phyloP scores from a whole-genome alignment of 176 grass and related monocot species.

The Pontederia crassipes region DNA sequence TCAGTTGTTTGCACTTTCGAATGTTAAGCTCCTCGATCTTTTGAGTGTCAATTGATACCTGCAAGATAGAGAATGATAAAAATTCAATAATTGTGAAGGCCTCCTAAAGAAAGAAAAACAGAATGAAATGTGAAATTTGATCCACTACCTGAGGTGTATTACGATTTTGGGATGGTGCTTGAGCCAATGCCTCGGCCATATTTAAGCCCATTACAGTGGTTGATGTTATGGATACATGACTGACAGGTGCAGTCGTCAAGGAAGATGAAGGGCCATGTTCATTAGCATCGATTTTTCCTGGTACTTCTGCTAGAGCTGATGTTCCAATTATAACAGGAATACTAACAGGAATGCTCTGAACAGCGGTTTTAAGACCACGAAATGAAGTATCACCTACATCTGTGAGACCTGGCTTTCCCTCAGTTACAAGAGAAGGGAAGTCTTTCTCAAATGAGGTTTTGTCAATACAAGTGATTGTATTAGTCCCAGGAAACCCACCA shows the following conservation, averaged over 20 bases:
- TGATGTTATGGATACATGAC: slow-evolving; percentile 9
- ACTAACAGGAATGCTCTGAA: slow-evolving; percentile 42
- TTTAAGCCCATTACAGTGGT: slow-evolving; percentile 31
- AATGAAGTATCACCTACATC: slow-evolving; percentile 34
- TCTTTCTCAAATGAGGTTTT: slow-evolving; percentile 43
- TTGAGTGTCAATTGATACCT: slow-evolving; percentile 57
- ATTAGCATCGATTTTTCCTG: slow-evolving; percentile 24
- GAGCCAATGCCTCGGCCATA: slow-evolving; percentile 70
- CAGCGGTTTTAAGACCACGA: slow-evolving; percentile 38
- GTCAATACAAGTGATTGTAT: slow-evolving; percentile 19
- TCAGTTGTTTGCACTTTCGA: slow-evolving; percentile 45
- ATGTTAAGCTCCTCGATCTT: slow-evolving; percentile 57
- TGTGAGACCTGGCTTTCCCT: slow-evolving; percentile 37
- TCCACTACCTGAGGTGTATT: slow-evolving; percentile 42
- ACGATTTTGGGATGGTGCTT: slow-evolving; percentile 37
- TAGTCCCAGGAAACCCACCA: slow-evolving; percentile 26
- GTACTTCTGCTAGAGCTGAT: slow-evolving; percentile 63
- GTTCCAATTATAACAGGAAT: slow-evolving; percentile 17
- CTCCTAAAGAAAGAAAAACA: neutral
- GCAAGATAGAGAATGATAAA: slow-evolving; percentile 10
- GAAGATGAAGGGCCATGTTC: slow-evolving; percentile 18
- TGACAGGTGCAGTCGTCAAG: neutral
- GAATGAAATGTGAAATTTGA: neutral
- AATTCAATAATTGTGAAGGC: slow-evolving; percentile 5
- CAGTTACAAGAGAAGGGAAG: slow-evolving; percentile 47